Conservation (phyloP, 805 yeast genomes). For the Myxozyma monticola region DNA sequence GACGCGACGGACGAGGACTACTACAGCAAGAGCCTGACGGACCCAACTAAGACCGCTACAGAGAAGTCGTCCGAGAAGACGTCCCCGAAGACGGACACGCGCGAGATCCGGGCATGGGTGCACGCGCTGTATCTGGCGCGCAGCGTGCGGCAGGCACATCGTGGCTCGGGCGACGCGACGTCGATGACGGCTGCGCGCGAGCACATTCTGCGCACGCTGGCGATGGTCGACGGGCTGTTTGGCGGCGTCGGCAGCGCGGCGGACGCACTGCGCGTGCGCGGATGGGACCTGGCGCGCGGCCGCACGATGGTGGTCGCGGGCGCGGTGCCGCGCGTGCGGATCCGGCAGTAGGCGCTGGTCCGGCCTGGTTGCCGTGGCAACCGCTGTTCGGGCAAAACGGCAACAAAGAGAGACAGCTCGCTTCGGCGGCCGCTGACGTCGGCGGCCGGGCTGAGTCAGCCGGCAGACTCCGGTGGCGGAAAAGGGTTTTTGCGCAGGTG, state of each 20-base stretch:
- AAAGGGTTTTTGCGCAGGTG: no score
- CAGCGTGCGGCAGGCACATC: constrained; percentile 5
- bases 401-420: no score
- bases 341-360: no score
- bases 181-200: constrained; percentile 12
- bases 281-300: constrained; percentile 24
- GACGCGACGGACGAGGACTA: not conserved
- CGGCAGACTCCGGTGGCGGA: no score
- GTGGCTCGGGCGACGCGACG: constrained; percentile 2
- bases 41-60: not conserved
- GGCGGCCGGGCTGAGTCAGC: no score
- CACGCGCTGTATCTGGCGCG: constrained; percentile 36
- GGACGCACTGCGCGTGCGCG: constrained; percentile 8
- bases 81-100: constrained; percentile 8
- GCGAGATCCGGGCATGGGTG: constrained; percentile 37
- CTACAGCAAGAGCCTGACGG: not conserved
- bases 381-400: no score
- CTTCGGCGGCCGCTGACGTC: no score
- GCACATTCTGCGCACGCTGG: constrained; percentile 10
- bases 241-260: not conserved
- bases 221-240: constrained; percentile 13
- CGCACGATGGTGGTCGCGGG: constrained; percentile 25
- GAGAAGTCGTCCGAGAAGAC: not conserved
- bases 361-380: no score
- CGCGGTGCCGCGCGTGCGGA: constrained; percentile 17